These are phyloP conservation scores for Ceratocystis papillata DNA, from an alignment of 2,329 filamentous ascomycete species.

Conservation along the genomic window DNA sequence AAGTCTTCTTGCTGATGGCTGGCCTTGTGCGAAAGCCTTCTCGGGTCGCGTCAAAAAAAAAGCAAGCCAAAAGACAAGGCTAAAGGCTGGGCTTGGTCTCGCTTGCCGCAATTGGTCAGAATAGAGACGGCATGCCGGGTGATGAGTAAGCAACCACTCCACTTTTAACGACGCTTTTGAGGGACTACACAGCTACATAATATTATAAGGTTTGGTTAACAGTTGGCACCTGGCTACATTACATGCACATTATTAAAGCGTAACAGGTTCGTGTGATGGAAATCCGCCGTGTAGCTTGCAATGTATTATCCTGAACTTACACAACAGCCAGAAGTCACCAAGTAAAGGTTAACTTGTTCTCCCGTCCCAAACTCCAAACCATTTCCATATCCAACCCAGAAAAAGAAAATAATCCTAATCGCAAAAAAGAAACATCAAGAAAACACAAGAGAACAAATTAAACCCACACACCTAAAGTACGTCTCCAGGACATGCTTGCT, in stretches of 20 bases:
- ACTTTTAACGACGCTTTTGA: slow-evolving; percentile 22
- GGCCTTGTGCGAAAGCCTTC: slow-evolving; percentile 2
- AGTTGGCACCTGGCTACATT: too few relatives aligned
- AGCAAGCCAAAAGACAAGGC: too few relatives aligned
- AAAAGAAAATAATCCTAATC: not conserved
- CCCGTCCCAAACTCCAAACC: slow-evolving; percentile 3
- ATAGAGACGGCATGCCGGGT: not conserved
- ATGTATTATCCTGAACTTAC: not conserved
- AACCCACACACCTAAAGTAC: not conserved
- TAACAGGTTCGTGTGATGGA: not conserved
- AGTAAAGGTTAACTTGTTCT: not conserved
- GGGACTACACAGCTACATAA: too few relatives aligned
- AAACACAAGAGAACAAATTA: not conserved
- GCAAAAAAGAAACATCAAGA: not conserved
- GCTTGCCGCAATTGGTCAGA: too few relatives aligned
- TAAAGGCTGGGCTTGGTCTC: too few relatives aligned
- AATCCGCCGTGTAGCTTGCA: not conserved
- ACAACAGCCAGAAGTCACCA: not conserved
- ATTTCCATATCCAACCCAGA: not conserved
- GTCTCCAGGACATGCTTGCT: not conserved
- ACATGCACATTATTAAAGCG: too few relatives aligned
- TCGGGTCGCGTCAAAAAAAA: slow-evolving; percentile 15
- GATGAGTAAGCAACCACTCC: slow-evolving; percentile 18
- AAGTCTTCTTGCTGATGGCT: not conserved
- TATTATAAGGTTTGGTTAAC: too few relatives aligned